Evolutionary conservation across 352 stramenopile genomes (phyloP).

Genomic region (Phytophthora citricola): DNA sequence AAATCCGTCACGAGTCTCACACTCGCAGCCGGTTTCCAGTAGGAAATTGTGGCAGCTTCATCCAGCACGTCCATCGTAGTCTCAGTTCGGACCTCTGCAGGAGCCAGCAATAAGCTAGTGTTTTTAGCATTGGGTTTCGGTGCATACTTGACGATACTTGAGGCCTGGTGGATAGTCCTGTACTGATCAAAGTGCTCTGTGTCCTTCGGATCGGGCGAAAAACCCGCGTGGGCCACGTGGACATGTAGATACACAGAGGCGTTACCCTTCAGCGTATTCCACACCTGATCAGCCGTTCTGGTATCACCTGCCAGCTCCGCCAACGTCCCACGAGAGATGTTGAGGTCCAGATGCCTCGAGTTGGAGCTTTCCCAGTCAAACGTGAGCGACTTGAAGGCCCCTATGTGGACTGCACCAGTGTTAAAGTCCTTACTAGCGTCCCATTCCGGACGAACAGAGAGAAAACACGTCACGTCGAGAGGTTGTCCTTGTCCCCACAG

Average conservation of each 20-base stretch:
- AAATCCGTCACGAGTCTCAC: slow-evolving; percentile 81
- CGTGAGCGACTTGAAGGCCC: slow-evolving; percentile 58
- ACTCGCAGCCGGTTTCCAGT: slow-evolving; percentile 81
- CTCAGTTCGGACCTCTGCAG: slow-evolving; percentile 10
- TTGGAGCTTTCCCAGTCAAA: slow-evolving; percentile 78
- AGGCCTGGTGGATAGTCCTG: slow-evolving; percentile 70
- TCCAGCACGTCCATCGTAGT: slow-evolving; percentile 22
- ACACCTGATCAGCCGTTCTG: slow-evolving; percentile 30
- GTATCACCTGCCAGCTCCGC: slow-evolving; percentile 16
- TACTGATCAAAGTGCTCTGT: slow-evolving; percentile 53
- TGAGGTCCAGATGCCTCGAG: slow-evolving; percentile 54
- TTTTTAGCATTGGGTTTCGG: slow-evolving; percentile 69
- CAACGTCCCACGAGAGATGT: slow-evolving; percentile 46
- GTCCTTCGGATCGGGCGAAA: slow-evolving; percentile 51
- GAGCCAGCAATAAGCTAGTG: slow-evolving; percentile 55
- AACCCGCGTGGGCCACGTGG: slow-evolving; percentile 66
- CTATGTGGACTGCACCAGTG: slow-evolving; percentile 46
- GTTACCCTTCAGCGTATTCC: slow-evolving; percentile 56
- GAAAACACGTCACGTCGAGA: slow-evolving; percentile 63
- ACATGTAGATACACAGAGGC: slow-evolving; percentile 74
- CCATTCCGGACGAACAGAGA: slow-evolving; percentile 61
- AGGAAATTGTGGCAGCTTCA: slow-evolving; percentile 53
- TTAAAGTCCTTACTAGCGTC: slow-evolving; percentile 48
- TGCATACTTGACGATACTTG: slow-evolving; percentile 65
- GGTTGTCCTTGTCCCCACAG: slow-evolving; percentile 70